Conservation (phyloP, 768 basidiomycete genomes). For the Hygrophorus pudorinus region DNA sequence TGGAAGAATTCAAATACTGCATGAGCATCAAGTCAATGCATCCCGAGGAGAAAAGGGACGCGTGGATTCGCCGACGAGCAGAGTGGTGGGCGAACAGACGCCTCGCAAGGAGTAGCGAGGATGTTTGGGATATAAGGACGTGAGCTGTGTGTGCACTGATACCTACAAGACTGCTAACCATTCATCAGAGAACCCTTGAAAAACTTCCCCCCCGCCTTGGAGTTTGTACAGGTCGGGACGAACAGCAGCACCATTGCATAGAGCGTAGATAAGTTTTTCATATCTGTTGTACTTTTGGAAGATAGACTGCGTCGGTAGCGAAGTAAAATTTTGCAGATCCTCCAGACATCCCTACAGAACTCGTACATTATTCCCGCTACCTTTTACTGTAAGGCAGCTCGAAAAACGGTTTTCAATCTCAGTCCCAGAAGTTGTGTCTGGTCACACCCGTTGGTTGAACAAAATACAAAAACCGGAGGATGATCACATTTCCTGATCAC, state of each 20-base stretch:
- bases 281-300: too few species aligned
- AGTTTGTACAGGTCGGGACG: not conserved
- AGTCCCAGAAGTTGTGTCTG: too few species aligned
- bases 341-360: too few species aligned
- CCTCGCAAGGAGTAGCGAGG: slow-evolving; percentile 77
- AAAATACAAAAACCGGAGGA: too few species aligned
- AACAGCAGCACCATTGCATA: not conserved
- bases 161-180: not conserved
- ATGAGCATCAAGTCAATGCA: slow-evolving; percentile 71
- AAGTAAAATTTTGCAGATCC: too few species aligned
- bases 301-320: too few species aligned
- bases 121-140: slow-evolving; percentile 87
- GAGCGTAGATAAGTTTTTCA: too few species aligned
- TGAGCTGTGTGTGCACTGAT: slow-evolving; percentile 27
- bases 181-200: not conserved
- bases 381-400: too few species aligned
- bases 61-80: slow-evolving; percentile 80
- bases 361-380: too few species aligned
- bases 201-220: not conserved
- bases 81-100: slow-evolving; percentile 91
- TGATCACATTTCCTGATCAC: too few species aligned
- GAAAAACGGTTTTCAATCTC: too few species aligned
- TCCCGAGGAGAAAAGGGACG: slow-evolving; percentile 66
- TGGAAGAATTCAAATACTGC: slow-evolving; percentile 94
- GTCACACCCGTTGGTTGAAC: too few species aligned